A percentile compares a stretch with the other conserved stretches of the same genome.
phyloP scores from a whole-genome alignment of 306 rosid species.

The Malus asiatica region DNA sequence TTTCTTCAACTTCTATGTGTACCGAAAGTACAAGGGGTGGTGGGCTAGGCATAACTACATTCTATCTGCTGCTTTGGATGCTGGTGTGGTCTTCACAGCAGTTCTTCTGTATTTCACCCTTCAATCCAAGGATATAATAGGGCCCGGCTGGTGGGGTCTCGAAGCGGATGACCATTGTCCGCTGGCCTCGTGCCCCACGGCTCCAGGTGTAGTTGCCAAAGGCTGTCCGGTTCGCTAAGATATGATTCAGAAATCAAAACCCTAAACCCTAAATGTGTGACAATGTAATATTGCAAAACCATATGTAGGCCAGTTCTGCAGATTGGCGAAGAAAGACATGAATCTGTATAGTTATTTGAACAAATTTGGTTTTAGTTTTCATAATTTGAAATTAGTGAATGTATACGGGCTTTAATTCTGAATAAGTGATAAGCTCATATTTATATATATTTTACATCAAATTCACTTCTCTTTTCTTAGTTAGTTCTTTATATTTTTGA shows the following conservation, averaged over 20 bases:
- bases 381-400: background rate
- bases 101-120: constrained; percentile 46
- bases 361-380: background rate
- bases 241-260: background rate
- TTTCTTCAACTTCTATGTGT: constrained; percentile 54
- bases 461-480: no score
- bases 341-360: background rate
- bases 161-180: constrained; percentile 37
- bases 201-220: constrained; percentile 34
- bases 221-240: constrained; percentile 50
- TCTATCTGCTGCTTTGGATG: constrained; percentile 64
- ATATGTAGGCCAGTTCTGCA: background rate
- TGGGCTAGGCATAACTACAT: constrained; percentile 79
- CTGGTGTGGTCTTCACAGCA: constrained; percentile 56
- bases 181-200: constrained; percentile 61
- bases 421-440: background rate
- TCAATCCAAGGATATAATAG: constrained; percentile 26
- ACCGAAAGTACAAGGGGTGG: constrained; percentile 35
- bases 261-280: background rate
- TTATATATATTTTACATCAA: no score
- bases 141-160: constrained; percentile 74
- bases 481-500: no score
- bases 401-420: background rate
- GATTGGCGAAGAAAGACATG: background rate
- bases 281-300: background rate